Evolutionary conservation across 225 moss, liverwort and hornwort genomes (phyloP), one percentile per base, ranked within the genome.

Genomic region (Ulota crispa): DNA sequence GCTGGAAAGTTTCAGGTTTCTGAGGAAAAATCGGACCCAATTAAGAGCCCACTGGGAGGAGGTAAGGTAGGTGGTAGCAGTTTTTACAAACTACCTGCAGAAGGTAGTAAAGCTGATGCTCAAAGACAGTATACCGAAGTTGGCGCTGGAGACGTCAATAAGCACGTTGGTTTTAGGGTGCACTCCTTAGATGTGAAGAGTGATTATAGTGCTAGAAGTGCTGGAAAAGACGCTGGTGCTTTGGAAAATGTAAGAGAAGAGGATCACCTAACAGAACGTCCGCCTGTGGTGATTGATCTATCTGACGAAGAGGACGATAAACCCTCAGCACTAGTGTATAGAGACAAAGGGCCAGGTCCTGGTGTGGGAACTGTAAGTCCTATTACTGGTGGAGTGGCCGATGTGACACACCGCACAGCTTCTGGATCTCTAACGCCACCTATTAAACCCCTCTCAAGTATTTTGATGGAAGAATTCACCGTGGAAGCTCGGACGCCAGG

Each of bases 381-480:
- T 53, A 68, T 56, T 18, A 81, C 81, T 52, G 85, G 83, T 4
- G 77, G 68, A 74, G 47, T 72, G 59, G 57, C 50, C 45, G 78
- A 81, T 83, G 70, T 77, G 37, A 77, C 66, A 39, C 62, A 36
- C 26, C 27, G 34, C 13, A 76, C 81, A 61, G 53, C 28, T 39
- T 57, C 24, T 57, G 86, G 26, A 23, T 72, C 77, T 43, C 21
- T 57, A 41, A 77, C 74, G 26, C 81, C 77, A 31, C 85, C 81
- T 53, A 81, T 88, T 7, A 79, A 65, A 86, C 86, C 84, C 61
- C 87, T 88, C 50, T 86, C 89, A 74, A 87, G 83, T 81, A 93
- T 91, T 79, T 85, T 81, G 50, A 85, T 97, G 67, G 96, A 92
- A 57, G 96, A 97, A 81, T 91, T 95, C 74, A 82, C 83, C 20